Base-by-base conservation (phyloP, 331 rosid species). In the Saraca asoca region DNA sequence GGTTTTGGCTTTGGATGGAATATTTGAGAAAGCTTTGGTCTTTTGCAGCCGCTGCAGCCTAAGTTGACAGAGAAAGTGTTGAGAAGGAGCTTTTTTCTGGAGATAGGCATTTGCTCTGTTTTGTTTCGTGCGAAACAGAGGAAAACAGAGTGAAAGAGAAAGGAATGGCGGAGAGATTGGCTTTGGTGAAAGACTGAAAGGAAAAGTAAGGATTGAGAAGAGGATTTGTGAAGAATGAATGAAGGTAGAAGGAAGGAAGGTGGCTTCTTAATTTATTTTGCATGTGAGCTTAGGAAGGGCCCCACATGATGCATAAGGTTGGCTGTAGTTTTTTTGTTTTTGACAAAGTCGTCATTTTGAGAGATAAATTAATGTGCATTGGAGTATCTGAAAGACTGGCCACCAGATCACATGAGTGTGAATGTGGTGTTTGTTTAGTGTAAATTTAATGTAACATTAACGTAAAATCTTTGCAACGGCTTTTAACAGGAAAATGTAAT, bases 1-100 rank as follows among this genome's bases (percentile, higher is more conserved):
- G 84, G 78, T 37, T 83, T 80, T 4, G 83, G 77, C 8, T 78
- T 87, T 7, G 83, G 79, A 54, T 71, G 65, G 83, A 87, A 90
- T 0, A 88, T 20, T 64, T 54, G 38, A 20, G 75, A 64, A 24
- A 87, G 84, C 43, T 73, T 94, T 7, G 92, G 88, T 35, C 67
- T 76, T 58, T 72, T 77, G 85, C 97, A 94, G 75, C 85, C 79
- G 76, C 83, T 61, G 56, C 98, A 92, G 38, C 88, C 93, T 0
- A 94, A 69, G 73, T 76, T 77, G 39, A 90, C 85, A 29, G 96
- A 69, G 0, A 79, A 81, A 6, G 74, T 70, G 84, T 74, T 90
- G 5, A 85, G 29, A 51, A 38, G 49, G 19, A 84, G 75, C 55
- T 83, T 94, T 70, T 53, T 85, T 57, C 79, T 82, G 35, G 75